Conservation (phyloP, 2,329 filamentous ascomycete species). For the Thelonectria blattea region DNA sequence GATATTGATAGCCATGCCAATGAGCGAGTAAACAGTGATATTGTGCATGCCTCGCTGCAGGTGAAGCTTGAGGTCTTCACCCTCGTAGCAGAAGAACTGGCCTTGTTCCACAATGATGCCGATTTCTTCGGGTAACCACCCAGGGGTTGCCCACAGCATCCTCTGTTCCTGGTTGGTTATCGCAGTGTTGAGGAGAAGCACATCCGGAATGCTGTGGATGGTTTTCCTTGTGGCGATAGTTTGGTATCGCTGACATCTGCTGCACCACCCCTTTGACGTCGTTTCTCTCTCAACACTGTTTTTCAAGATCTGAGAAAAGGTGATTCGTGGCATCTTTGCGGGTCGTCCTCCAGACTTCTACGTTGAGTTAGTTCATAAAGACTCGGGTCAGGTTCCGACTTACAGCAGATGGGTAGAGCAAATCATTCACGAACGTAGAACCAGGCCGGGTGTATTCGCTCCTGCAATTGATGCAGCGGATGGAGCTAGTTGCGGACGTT, state of each 20-base stretch:
- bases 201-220: slow-evolving; percentile 79
- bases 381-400: slow-evolving; percentile 20
- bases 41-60: slow-evolving; percentile 79
- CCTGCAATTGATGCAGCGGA: slow-evolving; percentile 84
- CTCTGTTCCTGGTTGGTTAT: slow-evolving; percentile 75
- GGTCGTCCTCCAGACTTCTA: slow-evolving; percentile 57
- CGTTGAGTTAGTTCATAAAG: slow-evolving; percentile 11
- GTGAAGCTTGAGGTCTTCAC: slow-evolving; percentile 83
- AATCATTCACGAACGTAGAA: slow-evolving; percentile 81
- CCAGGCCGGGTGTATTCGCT: slow-evolving; percentile 85
- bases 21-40: slow-evolving; percentile 87
- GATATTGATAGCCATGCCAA: slow-evolving; percentile 89
- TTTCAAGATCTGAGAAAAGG: slow-evolving; percentile 92
- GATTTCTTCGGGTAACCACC: slow-evolving; percentile 93
- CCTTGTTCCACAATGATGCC: slow-evolving; percentile 88
- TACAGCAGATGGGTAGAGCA: slow-evolving; percentile 72
- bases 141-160: slow-evolving; percentile 84
- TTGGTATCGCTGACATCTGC: slow-evolving; percentile 88
- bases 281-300: slow-evolving; percentile 88
- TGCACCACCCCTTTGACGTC: slow-evolving; percentile 91
- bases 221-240: slow-evolving; percentile 84
- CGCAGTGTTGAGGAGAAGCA: slow-evolving; percentile 88
- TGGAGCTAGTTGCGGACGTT: slow-evolving; percentile 73
- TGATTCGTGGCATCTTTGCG: slow-evolving; percentile 60
- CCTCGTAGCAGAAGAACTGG: slow-evolving; percentile 95